phyloP scores from a whole-genome alignment of 2,329 filamentous ascomycete genomes.

The Exophiala viscosa region DNA sequence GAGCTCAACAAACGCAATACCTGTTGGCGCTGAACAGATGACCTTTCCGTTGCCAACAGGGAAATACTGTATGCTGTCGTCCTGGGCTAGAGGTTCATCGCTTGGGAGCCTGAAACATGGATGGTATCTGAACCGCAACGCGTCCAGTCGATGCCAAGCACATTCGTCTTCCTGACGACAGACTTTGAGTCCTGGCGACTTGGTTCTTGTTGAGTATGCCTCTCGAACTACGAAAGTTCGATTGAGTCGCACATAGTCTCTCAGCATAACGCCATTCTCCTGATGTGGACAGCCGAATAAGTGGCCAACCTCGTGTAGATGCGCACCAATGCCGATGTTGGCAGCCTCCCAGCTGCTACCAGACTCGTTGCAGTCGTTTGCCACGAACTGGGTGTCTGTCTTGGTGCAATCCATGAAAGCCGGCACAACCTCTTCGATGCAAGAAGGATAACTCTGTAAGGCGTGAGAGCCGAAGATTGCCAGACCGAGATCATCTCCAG shows the following conservation, averaged over 20 bases:
- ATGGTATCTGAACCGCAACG: slow-evolving; percentile 82
- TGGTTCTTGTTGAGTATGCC: slow-evolving; percentile 81
- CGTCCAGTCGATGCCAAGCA: slow-evolving; percentile 84
- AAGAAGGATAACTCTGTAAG: slow-evolving; percentile 84
- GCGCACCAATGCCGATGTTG: slow-evolving; percentile 88
- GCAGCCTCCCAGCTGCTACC: slow-evolving; percentile 95
- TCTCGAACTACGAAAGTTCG: slow-evolving; percentile 78
- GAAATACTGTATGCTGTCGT: slow-evolving; percentile 82
- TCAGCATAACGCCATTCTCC: slow-evolving; percentile 85
- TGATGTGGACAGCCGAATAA: slow-evolving; percentile 87
- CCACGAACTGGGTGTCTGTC: slow-evolving; percentile 74
- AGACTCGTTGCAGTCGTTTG: slow-evolving; percentile 80
- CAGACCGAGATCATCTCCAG: slow-evolving; percentile 68
- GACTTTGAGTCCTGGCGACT: slow-evolving; percentile 70
- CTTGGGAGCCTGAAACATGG: slow-evolving; percentile 82
- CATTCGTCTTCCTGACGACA: slow-evolving; percentile 79
- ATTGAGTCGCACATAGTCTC: slow-evolving; percentile 81
- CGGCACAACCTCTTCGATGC: slow-evolving; percentile 83
- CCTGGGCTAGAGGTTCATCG: slow-evolving; percentile 59
- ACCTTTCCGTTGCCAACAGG: slow-evolving; percentile 73
- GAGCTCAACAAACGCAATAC: slow-evolving; percentile 81
- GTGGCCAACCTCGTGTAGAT: slow-evolving; percentile 87
- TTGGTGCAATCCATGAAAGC: slow-evolving; percentile 87
- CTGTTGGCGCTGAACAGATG: slow-evolving; percentile 72
- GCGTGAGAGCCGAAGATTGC: slow-evolving; percentile 91